These are phyloP conservation scores for Puccinia hordei DNA, from an alignment of 1,284 basidiomycete species.

Conservation along the genomic window DNA sequence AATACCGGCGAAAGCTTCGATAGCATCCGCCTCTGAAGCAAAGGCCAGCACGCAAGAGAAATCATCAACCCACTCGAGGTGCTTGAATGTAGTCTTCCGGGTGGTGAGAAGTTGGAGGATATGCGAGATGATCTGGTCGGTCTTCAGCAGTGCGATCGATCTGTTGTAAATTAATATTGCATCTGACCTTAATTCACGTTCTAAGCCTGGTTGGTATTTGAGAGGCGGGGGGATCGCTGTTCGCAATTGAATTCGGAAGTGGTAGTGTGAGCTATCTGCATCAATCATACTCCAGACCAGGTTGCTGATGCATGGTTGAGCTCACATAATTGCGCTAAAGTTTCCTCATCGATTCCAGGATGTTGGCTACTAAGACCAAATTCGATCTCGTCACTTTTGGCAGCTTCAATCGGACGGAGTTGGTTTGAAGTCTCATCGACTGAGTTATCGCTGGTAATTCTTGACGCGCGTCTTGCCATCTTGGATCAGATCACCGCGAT, in stretches of 20 bases:
- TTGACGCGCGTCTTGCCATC: slow-evolving; percentile 14
- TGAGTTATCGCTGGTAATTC: neutral
- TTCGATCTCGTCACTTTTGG: slow-evolving; percentile 3
- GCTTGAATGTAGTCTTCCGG: slow-evolving; percentile 15
- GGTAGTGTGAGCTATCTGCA: neutral
- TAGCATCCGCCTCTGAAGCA: neutral
- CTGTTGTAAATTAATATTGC: slow-evolving; percentile 48
- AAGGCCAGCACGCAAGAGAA: slow-evolving; percentile 44
- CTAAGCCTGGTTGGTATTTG: slow-evolving; percentile 21
- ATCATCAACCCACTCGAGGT: slow-evolving; percentile 49
- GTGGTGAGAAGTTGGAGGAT: slow-evolving; percentile 13
- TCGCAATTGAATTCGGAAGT: no score
- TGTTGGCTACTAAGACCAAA: slow-evolving; percentile 3
- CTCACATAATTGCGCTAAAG: slow-evolving; percentile 10
- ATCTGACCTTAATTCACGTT: slow-evolving; percentile 24
- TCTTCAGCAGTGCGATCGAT: slow-evolving; percentile 38
- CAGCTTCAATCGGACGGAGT: neutral
- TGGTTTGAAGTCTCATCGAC: neutral
- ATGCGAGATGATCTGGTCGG: slow-evolving; percentile 37
- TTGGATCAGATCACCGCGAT: neutral
- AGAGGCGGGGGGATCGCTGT: slow-evolving; percentile 32
- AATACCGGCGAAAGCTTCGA: slow-evolving; percentile 28
- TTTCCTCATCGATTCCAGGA: slow-evolving; percentile 16
- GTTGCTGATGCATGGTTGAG: neutral
- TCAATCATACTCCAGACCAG: neutral